These are phyloP conservation scores for Coemansia umbellata DNA, from an alignment of 192 early-diverging fungal genomes.

Conservation along the genomic window DNA sequence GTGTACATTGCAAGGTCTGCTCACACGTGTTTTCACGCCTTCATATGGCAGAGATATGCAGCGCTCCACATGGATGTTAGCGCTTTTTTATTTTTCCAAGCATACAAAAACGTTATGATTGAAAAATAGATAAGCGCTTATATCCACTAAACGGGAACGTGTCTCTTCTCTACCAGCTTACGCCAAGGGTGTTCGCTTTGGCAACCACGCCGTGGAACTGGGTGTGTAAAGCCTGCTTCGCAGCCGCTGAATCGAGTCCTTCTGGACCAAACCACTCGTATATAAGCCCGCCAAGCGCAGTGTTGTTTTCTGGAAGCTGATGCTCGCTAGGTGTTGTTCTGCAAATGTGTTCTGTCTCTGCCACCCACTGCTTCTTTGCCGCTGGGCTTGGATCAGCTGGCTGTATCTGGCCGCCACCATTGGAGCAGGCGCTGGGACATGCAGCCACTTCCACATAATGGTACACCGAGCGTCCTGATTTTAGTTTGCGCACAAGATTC, in stretches of 20 bases:
- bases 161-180: constrained; percentile 78
- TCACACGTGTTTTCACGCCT: too few species aligned
- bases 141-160: too few species aligned
- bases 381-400: constrained; percentile 46
- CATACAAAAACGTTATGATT: too few species aligned
- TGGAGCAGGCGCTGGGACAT: constrained; percentile 94
- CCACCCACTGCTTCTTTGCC: constrained; percentile 73
- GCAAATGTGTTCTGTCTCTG: constrained; percentile 66
- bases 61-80: too few species aligned
- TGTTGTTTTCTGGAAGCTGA: constrained; percentile 65
- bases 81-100: too few species aligned
- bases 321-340: constrained; percentile 47
- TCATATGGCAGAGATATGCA: too few species aligned
- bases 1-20: too few species aligned
- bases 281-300: constrained; percentile 58
- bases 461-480: constrained; percentile 68
- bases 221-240: constrained; percentile 66
- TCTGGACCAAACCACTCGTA: constrained; percentile 74
- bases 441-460: constrained; percentile 98
- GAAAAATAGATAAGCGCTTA: too few species aligned
- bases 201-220: constrained; percentile 82
- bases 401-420: constrained; percentile 94
- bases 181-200: constrained; percentile 69
- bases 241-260: constrained; percentile 61
- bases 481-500: constrained; percentile 95